Conservation (phyloP, 192 early-diverging fungal genomes). For the Linnemannia schmuckeri region DNA sequence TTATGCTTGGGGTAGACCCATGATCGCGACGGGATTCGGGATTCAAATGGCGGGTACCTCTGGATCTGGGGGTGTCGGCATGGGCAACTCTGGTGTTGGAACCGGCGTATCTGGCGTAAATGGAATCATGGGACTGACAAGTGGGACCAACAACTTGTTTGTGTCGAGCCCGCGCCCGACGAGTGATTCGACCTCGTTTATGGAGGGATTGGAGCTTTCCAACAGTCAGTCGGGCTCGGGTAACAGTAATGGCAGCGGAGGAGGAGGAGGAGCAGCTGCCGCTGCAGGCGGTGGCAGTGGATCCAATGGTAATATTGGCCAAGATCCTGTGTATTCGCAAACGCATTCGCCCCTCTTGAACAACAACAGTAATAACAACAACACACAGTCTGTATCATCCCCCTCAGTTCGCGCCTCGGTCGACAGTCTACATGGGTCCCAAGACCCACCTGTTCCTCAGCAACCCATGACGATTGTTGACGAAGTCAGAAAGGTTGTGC, state of each 20-base stretch:
- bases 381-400: conserved; percentile 9
- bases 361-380: neutral
- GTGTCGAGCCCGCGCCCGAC: conserved; percentile 43
- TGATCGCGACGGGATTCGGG: conserved; percentile 44
- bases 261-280: neutral
- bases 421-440: conserved; percentile 5
- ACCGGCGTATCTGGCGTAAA: conserved; percentile 32
- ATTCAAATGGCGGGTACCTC: conserved; percentile 9
- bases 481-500: conserved; percentile 45
- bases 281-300: neutral
- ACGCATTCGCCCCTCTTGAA: conserved; percentile 27
- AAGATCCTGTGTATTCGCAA: conserved; percentile 34
- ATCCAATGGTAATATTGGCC: neutral
- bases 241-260: neutral
- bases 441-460: neutral
- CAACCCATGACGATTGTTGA: conserved; percentile 51
- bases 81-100: neutral
- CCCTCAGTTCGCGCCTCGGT: conserved; percentile 13
- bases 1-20: conserved; percentile 49
- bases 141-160: conserved; percentile 40
- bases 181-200: conserved; percentile 23
- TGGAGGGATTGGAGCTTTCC: conserved; percentile 37
- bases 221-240: neutral
- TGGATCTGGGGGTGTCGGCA: neutral
- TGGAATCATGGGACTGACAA: conserved; percentile 37